Conservation (phyloP, 768 basidiomycete genomes). For the Suillus discolor region DNA sequence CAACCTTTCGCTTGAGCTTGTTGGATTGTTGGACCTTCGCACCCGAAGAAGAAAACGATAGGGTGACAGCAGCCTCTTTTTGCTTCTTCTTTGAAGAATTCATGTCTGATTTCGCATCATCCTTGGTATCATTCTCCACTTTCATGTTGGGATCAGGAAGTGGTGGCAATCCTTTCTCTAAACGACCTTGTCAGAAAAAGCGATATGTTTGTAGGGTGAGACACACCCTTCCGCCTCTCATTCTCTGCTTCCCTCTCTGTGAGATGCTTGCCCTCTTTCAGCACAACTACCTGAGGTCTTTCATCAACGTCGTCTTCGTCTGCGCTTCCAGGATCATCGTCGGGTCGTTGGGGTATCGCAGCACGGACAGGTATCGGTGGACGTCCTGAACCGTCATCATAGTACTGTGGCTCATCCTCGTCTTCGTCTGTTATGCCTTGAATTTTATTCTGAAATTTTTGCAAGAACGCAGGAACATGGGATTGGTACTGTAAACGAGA, state of each 20-base stretch:
- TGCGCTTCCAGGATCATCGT: slow-evolving; percentile 69
- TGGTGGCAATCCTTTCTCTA: slow-evolving; percentile 65
- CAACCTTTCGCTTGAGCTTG: slow-evolving; percentile 39
- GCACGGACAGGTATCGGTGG: slow-evolving; percentile 78
- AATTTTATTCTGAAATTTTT: slow-evolving; percentile 63
- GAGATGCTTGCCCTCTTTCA: slow-evolving; percentile 88
- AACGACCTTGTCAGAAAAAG: slow-evolving; percentile 9
- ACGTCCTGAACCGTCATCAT: slow-evolving; percentile 67
- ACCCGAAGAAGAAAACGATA: slow-evolving; percentile 45
- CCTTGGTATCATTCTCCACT: slow-evolving; percentile 28
- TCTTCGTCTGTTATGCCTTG: slow-evolving; percentile 55
- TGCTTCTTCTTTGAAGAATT: slow-evolving; percentile 24
- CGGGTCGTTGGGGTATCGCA: slow-evolving; percentile 68
- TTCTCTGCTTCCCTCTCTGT: slow-evolving; percentile 78
- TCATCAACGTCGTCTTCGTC: slow-evolving; percentile 77
- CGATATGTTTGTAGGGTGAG: slow-evolving; percentile 9
- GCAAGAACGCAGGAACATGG: slow-evolving; percentile 64
- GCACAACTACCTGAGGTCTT: slow-evolving; percentile 85
- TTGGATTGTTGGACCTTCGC: slow-evolving; percentile 25
- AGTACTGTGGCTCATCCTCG: slow-evolving; percentile 55
- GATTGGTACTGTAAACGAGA: slow-evolving; percentile 66
- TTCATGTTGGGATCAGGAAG: slow-evolving; percentile 43
- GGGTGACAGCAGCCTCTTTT: slow-evolving; percentile 18
- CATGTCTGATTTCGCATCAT: slow-evolving; percentile 21
- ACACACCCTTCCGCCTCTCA: slow-evolving; percentile 68